Base-by-base conservation (phyloP, 768 basidiomycete species). In the Trametes cinnabarina region DNA sequence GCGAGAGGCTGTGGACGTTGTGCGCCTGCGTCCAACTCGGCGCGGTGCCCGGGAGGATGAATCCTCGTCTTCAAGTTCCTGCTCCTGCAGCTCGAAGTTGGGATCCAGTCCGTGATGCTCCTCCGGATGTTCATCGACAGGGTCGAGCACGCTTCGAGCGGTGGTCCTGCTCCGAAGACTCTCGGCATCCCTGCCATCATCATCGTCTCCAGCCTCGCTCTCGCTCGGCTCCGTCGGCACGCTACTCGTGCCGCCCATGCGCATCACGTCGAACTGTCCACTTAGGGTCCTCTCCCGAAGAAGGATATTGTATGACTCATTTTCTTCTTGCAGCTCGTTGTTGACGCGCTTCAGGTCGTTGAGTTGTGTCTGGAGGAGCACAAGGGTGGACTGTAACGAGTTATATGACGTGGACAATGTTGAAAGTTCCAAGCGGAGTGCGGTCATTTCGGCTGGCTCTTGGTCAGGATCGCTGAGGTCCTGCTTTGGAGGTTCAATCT, bases 221-320 rank as follows among this genome's bases (percentile, higher is more conserved):
- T 65, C 65, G 41, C 61, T 69, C 40, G 49, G 72, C 73, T 42
- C 76, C 81, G 40, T 82, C 83, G 54, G 54, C 19, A 28, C 54
- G 32, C 88, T 85, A 84, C 65, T 64, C 22, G 60, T 47, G 19
- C 55, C 64, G 37, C 67, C 67, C 69, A 68, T 68, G 51, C 79
- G 84, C 69, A 86, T 76, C 61, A 91, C 75, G 69, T 92, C 87
- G 69, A 90, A 92, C 65, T 91, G 89, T 4, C 96, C 96, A 63
- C 81, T 94, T 42, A 98, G 72, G 0, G 97, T 98, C 76, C 84
- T 87, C 74, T 98, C 95, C 60, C 92, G 80, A 23, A 98, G 75
- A 37, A 99, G 80, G 61, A 95, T 92, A 82, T 96, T 93, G 76
- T 94, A 99, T 48, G 91, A 91, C 73, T 97, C 94, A 71, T 98